Evolutionary conservation across 345 rosid genomes (phyloP), one percentile per base, ranked within the genome.

Genomic region (Salix arbutifolia): DNA sequence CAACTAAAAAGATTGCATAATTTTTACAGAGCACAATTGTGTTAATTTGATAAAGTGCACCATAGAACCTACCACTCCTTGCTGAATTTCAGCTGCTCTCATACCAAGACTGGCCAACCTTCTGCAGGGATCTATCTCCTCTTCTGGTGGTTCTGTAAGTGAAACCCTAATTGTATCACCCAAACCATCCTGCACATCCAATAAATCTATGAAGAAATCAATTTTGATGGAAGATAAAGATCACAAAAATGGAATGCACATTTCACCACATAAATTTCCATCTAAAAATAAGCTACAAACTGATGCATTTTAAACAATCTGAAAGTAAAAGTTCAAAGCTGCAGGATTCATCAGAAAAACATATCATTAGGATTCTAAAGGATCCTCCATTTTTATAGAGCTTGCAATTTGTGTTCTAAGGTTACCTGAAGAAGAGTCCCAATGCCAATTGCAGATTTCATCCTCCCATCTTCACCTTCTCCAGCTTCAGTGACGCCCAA

Each of bases 401-500:
- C 61, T 74, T 65, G 60, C 60, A 75, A 67, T n/a, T 62, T 38
- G 48, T 61, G 11, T 28, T 42, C 37, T 28, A 78, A 69, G 44
- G 44, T 38, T 87, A 92, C 99, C 96, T 90, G 92, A 83, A 92
- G 98, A 83, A 93, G 98, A 31, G 99, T 93, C 56, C 98, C 99
- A 68, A 93, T 96, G 50, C 98, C 98, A 82, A 96, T 96, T 21
- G 99, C 98, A 82, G 98, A 96, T 84, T 96, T 96, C 97, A 96
- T 96, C 76, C 99, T 87, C 26, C 99, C 99, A 87, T 96, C 99
- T 84, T 93, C 97, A 42, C 99, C 99, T 90, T 96, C 99, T 85
- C 99, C 98, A 77, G 98, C 99, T 87, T 96, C 98, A 76, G 99
- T 96, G 67, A 96, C 99, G 50, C 99, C 99, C 84, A 93, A 89